Base-by-base conservation (phyloP, 768 basidiomycete species). In the Leccinum disarticulatum region DNA sequence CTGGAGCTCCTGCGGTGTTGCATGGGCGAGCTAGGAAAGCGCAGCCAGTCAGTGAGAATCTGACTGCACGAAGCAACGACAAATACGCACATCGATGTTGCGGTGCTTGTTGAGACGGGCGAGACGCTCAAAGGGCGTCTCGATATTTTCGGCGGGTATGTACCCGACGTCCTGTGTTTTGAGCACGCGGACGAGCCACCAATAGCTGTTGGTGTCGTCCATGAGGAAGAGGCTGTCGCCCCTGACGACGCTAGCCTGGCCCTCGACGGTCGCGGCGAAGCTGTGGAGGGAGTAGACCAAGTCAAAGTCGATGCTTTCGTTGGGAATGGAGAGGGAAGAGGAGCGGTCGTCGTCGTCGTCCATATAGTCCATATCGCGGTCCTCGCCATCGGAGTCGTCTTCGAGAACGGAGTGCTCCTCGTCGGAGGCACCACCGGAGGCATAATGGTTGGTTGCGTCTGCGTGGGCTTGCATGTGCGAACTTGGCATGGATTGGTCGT, bases 141-240 rank as follows among this genome's bases (percentile, higher is more conserved):
- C 97, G 65, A 99, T 98, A 73, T 98, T 98, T 77, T 99, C 97
- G 0, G 97, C 97, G 17, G 97, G 97, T 53, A 99, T 98, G 73
- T 99, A 99, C 0, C 97, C 97, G 15, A 99, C 93, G 68, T 97
- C 95, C 74, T 98, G 95, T 8, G 96, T 98, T 78, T 98, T 98
- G 63, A 99, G 87, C 9, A 99, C 97, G 51, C 95, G 86, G 8
- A 99, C 96, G 53, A 98, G 90, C 97, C 97, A 98, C 97, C 97
- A 98, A 77, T 99, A 99, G 75, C 92, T 93, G 75, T 99, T 98
- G 58, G 89, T 93, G 74, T 99, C 97, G 77, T 99, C 97, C 84
- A 98, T 93, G 48, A 99, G 80, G 71, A 94, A 88, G 50, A 99
- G 82, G 62, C 91, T 92, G 80, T 99, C 96, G 27, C 97, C 97